phyloP scores from a whole-genome alignment of 2,329 filamentous ascomycete genomes.

The Ascocoryne sarcoides region DNA sequence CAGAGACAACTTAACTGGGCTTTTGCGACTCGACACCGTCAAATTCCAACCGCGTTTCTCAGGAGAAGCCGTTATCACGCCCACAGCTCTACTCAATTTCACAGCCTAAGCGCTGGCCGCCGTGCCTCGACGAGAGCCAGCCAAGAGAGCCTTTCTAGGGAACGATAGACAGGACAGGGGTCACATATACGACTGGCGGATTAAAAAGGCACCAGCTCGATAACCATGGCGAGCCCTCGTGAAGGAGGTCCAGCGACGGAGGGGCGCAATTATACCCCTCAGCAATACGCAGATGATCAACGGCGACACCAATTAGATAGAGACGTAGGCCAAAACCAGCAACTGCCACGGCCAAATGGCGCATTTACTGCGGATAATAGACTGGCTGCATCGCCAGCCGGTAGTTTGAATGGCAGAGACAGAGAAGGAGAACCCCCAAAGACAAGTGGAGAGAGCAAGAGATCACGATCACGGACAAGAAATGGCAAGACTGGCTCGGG shows the following conservation, averaged over 20 bases:
- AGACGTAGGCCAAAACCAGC: slow-evolving; percentile 16
- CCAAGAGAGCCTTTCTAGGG: background rate
- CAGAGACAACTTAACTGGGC: slow-evolving; percentile 20
- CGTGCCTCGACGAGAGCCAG: background rate
- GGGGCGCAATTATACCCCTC: slow-evolving; percentile 10
- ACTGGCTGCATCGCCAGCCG: slow-evolving; percentile 18
- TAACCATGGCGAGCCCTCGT: slow-evolving; percentile 3
- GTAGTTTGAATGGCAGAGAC: slow-evolving; percentile 22
- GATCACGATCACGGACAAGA: slow-evolving; percentile 47
- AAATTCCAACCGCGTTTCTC: slow-evolving; percentile 11
- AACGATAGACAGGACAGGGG: slow-evolving; percentile 1
- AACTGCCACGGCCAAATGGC: slow-evolving; percentile 22
- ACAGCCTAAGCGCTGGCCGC: background rate
- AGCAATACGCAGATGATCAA: slow-evolving; percentile 13
- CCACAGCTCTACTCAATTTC: too few relatives aligned
- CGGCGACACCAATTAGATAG: slow-evolving; percentile 19
- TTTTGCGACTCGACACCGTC: slow-evolving; percentile 24
- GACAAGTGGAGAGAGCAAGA: slow-evolving; percentile 46
- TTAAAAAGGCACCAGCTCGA: slow-evolving; percentile 28
- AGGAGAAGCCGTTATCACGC: slow-evolving; percentile 4
- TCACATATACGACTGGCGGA: background rate
- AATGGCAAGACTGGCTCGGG: slow-evolving; percentile 49
- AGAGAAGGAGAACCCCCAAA: slow-evolving; percentile 15
- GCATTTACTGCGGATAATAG: slow-evolving; percentile 22
- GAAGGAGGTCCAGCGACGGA: background rate